Evolutionary conservation across 2,329 filamentous ascomycete species (phyloP), one percentile per base, ranked within the genome.

Genomic region (Nemania sp.): DNA sequence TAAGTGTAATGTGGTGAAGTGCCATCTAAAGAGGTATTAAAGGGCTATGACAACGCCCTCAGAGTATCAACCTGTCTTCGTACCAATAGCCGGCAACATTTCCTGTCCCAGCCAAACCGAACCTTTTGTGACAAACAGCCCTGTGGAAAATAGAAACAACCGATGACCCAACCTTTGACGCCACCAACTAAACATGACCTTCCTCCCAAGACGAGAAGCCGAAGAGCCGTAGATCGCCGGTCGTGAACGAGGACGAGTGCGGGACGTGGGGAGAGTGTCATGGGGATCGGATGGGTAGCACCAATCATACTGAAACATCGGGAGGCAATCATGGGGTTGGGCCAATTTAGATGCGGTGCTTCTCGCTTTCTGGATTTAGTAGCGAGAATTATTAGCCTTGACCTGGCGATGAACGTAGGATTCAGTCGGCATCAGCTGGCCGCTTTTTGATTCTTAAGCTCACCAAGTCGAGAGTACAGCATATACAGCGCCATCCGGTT

Each of bases 401-500:
- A 59, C 29, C 59, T 56, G 54, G 40, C 40, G 46, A 40, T 63
- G 54, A 53, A 48, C 56, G 53, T 37, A 46, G 54, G 47, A 43
- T 45, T n/a, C 37, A 54, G 53, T 25, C 45, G 53, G 55, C 55
- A 50, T 55, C 49, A 63, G 37, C 46, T 49, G 51, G 65, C 64
- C 60, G 59, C 48, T 53, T 61, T 63, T 53, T 60, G 59, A 55
- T 59, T 62, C 39, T 62, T 61, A 45, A 76, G 69, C 82, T 80
- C 76, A 97, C 95, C 95, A 76, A 99, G 90, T 83, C 95, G 87
- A 62, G 92, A 96, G 79, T 99, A 99, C 57, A 99, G 86, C 93
- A 99, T 97, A 80, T 98, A 99, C 57, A 99, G 80, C n/a, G 95
- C 95, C 93, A 99, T 98, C 73, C 97, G 91, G 79, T 99, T 99